These are phyloP conservation scores for Boletellus ananas DNA, from an alignment of 768 basidiomycete genomes.

Conservation along the genomic window DNA sequence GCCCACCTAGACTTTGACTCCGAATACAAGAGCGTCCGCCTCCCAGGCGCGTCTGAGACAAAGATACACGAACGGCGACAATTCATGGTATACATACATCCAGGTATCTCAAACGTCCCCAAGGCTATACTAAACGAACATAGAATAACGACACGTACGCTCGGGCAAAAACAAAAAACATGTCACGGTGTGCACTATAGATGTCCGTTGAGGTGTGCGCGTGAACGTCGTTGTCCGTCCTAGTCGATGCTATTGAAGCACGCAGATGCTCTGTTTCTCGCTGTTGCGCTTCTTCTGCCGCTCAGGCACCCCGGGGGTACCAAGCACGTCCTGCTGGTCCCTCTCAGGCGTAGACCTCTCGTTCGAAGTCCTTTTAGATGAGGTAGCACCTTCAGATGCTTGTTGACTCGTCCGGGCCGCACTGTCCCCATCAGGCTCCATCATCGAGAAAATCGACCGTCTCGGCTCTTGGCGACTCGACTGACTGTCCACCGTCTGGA, in stretches of 20 bases:
- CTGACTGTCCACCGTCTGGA: slow-evolving; percentile 50
- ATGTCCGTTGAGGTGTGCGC: not conserved
- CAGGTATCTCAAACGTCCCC: slow-evolving; percentile 7
- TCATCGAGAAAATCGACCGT: slow-evolving; percentile 34
- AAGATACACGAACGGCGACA: not conserved
- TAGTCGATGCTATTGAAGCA: slow-evolving; percentile 21
- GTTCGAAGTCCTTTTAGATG: slow-evolving; percentile 13
- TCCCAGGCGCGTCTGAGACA: slow-evolving; percentile 14
- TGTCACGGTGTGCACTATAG: not conserved
- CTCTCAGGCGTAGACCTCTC: slow-evolving; percentile 5
- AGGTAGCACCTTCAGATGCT: slow-evolving; percentile 19
- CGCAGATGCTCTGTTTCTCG: slow-evolving; percentile 25
- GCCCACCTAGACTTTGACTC: slow-evolving; percentile 58
- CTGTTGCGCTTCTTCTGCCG: slow-evolving; percentile 28
- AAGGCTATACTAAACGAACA: slow-evolving; percentile 16
- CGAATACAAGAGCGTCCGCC: too few species aligned
- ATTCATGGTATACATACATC: not conserved
- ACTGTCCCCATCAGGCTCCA: slow-evolving; percentile 26
- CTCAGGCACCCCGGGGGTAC: slow-evolving; percentile 11
- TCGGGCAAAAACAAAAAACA: not conserved
- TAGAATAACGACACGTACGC: slow-evolving; percentile 16
- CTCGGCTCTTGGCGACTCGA: slow-evolving; percentile 38
- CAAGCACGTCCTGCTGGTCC: slow-evolving; percentile 8
- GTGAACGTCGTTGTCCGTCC: not conserved
- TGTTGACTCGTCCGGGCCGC: slow-evolving; percentile 13